Percentiles rank a stretch among this genome's conserved stretches.
Evolutionary conservation across 371 early-diverging fungal species (phyloP).

Genomic region (Actinomucor elegans): DNA sequence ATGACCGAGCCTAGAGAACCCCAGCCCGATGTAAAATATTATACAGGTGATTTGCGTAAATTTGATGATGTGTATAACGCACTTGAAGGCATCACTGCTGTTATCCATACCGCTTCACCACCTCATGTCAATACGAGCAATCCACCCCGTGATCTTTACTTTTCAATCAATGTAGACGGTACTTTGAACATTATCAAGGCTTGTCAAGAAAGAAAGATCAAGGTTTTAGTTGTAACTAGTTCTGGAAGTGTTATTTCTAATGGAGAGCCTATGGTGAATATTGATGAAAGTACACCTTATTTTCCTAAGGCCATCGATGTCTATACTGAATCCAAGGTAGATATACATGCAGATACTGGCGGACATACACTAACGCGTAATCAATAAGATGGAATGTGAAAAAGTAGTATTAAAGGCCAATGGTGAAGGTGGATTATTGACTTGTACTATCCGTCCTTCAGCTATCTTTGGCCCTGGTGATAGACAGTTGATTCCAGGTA

Average conservation of each 20-base stretch:
- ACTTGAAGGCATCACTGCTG: slow-evolving; percentile 66
- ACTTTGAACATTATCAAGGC: slow-evolving; percentile 83
- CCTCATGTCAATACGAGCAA: slow-evolving; percentile 88
- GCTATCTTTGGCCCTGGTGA: slow-evolving; percentile 96
- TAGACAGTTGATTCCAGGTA: slow-evolving; percentile 77
- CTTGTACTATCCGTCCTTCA: slow-evolving; percentile 83
- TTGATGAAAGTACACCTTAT: slow-evolving; percentile 78
- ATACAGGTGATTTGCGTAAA: slow-evolving; percentile 77
- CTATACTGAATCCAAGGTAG: slow-evolving; percentile 90
- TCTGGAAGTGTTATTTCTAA: slow-evolving; percentile 89
- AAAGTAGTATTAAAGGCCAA: slow-evolving; percentile 80
- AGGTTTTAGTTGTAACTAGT: slow-evolving; percentile 82
- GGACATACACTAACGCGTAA: not conserved
- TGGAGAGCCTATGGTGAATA: slow-evolving; percentile 76
- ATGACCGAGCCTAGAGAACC: slow-evolving; percentile 59
- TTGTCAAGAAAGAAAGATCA: slow-evolving; percentile 68
- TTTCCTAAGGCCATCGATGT: slow-evolving; percentile 79
- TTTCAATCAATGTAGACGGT: slow-evolving; percentile 87
- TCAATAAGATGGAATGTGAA: slow-evolving; percentile 72
- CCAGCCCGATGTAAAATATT: slow-evolving; percentile 58
- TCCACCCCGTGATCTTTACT: slow-evolving; percentile 74
- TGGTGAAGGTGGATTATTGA: slow-evolving; percentile 64
- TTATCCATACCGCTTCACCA: slow-evolving; percentile 94
- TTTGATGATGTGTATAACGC: slow-evolving; percentile 66
- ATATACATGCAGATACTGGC: not conserved